These are phyloP conservation scores for Basidiobolus heterosporus DNA, from an alignment of 371 early-diverging fungal genomes.

Conservation along the genomic window DNA sequence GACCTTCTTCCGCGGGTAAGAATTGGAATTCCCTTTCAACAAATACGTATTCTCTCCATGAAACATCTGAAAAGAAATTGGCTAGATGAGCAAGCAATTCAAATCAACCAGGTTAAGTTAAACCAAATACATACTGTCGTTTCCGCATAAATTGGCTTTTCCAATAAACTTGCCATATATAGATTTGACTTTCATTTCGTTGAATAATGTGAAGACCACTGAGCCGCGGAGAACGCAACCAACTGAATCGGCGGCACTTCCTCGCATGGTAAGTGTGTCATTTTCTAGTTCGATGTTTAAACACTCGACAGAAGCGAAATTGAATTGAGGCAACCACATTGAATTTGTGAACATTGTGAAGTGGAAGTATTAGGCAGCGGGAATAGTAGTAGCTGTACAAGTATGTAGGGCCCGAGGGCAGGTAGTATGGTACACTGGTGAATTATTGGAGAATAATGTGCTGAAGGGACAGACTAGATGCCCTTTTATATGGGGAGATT, in stretches of 20 bases:
- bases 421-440: too few species aligned
- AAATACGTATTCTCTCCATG: constrained; percentile 1
- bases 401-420: too few species aligned
- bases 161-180: constrained; percentile 4
- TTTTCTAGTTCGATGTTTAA: neutral
- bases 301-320: too few species aligned
- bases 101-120: neutral
- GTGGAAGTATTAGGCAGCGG: too few species aligned
- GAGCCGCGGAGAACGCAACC: constrained; percentile 5
- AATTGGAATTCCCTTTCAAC: constrained; percentile 3
- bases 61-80: neutral
- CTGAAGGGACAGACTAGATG: too few species aligned
- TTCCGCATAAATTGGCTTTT: constrained; percentile 2
- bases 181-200: constrained; percentile 4
- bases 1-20: neutral
- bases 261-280: constrained; percentile 5
- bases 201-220: constrained; percentile 3
- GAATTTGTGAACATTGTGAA: too few species aligned
- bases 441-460: too few species aligned
- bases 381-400: too few species aligned
- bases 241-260: constrained; percentile 3
- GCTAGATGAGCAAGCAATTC: neutral
- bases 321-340: too few species aligned
- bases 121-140: constrained; percentile 1
- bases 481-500: too few species aligned